Percentiles rank a stretch among this genome's conserved stretches.
phyloP scores from a whole-genome alignment of 1,139 yeast species.

The Kodamaea anthophila region DNA sequence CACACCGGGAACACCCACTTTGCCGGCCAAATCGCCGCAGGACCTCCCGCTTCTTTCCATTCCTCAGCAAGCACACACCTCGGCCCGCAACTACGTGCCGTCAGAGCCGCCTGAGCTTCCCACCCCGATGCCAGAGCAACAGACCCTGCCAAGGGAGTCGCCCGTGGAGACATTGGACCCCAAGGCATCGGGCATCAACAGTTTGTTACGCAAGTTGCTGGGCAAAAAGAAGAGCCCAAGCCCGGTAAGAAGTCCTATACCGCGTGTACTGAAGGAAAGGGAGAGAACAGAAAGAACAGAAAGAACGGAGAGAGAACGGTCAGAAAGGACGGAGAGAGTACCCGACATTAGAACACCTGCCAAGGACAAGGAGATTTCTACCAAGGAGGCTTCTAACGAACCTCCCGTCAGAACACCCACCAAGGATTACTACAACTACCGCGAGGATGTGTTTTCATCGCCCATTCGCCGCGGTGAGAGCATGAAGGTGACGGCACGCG shows the following conservation, averaged over 20 bases:
- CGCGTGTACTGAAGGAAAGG: too few species aligned
- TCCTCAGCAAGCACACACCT: conserved; percentile 70
- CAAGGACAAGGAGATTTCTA: conserved; percentile 6
- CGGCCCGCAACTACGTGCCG: conserved; percentile 19
- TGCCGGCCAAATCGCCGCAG: conserved; percentile 8
- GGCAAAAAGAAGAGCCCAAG: conserved; percentile 22
- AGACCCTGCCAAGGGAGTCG: conserved; percentile 25
- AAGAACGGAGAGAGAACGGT: too few species aligned
- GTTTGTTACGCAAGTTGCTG: conserved; percentile 35
- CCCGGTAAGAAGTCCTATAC: conserved; percentile 11
- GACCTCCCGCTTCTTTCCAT: conserved; percentile 31
- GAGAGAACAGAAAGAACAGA: too few species aligned
- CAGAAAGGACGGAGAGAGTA: too few species aligned
- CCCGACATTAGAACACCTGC: too few species aligned
- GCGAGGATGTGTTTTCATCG: conserved; percentile 44
- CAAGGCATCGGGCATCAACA: conserved; percentile 24
- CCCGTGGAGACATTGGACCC: conserved; percentile 29
- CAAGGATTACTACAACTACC: conserved; percentile 13
- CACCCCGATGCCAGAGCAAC: conserved; percentile 26
- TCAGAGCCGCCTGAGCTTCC: conserved; percentile 3
- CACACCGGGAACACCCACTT: background rate
- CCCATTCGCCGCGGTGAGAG: conserved; percentile 60
- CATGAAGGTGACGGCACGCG: conserved; percentile 58
- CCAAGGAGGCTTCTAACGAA: conserved; percentile 2
- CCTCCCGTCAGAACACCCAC: conserved; percentile 13